Percentiles rank a stretch among this genome's conserved stretches.
Evolutionary conservation across 2,329 filamentous ascomycete genomes (phyloP).

Genomic region (Fusarium poae): DNA sequence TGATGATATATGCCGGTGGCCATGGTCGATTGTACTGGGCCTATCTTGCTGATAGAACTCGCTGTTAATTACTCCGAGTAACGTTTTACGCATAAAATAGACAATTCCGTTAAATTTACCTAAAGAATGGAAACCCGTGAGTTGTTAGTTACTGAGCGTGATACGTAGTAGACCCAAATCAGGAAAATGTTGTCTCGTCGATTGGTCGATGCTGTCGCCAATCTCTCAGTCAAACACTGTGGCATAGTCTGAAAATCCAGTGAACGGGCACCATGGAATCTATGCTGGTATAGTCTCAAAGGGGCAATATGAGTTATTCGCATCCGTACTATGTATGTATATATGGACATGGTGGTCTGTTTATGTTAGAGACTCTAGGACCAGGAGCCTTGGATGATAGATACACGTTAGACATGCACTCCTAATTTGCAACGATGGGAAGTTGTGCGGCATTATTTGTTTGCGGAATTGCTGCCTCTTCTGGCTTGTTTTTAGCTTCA

Average conservation of each 20-base stretch:
- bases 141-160: not conserved
- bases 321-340: not conserved
- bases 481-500: conserved; percentile 6
- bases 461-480: conserved; percentile 5
- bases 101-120: conserved; percentile 30
- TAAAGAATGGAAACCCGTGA: not conserved
- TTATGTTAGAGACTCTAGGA: not conserved
- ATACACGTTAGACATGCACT: not conserved
- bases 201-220: not conserved
- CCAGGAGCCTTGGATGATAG: not conserved
- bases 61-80: conserved; percentile 29
- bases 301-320: not conserved
- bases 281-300: not conserved
- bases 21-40: conserved; percentile 23
- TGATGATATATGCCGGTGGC: conserved; percentile 40
- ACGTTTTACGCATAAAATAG: conserved; percentile 45
- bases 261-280: not conserved
- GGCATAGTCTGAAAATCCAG: not conserved
- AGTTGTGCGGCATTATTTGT: not conserved
- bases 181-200: not conserved
- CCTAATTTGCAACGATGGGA: not conserved
- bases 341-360: not conserved
- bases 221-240: not conserved
- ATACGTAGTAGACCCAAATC: not conserved
- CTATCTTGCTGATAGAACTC: conserved; percentile 36